Evolutionary conservation across 139 green algal species (phyloP).

Genomic region (Chlamydomonas incerta): DNA sequence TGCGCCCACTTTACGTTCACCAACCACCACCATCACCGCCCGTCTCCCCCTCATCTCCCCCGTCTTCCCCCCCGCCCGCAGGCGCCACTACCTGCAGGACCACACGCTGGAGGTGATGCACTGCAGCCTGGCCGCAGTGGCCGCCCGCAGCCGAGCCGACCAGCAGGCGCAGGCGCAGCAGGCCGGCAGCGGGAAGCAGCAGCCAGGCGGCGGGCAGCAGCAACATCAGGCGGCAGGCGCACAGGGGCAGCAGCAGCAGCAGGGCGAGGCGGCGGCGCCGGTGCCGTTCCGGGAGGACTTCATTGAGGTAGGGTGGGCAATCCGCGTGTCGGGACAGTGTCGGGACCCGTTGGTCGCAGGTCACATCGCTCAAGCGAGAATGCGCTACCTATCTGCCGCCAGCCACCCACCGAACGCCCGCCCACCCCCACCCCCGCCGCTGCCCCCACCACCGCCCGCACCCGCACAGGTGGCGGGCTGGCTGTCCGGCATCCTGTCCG

Average conservation of each 20-base stretch:
- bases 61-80: not conserved
- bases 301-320: not conserved
- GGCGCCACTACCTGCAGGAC: not conserved
- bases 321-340: not conserved
- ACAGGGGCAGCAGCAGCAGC: not conserved
- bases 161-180: not conserved
- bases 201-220: not conserved
- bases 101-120: not conserved
- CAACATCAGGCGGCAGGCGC: too few species aligned
- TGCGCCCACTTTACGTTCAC: not conserved
- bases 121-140: not conserved
- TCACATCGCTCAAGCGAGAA: too few species aligned
- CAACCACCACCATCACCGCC: too few species aligned
- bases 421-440: too few species aligned
- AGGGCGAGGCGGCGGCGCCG: not conserved
- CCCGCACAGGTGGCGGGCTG: constrained; percentile 27
- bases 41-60: not conserved
- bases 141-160: too few species aligned
- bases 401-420: too few species aligned
- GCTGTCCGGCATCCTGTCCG: constrained; percentile 35
- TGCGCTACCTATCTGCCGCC: too few species aligned
- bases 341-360: too few species aligned
- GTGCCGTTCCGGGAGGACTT: not conserved
- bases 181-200: not conserved
- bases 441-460: too few species aligned